These are phyloP conservation scores for Nakazawaea sp. DNA, from an alignment of 805 yeast genomes.

Conservation along the genomic window DNA sequence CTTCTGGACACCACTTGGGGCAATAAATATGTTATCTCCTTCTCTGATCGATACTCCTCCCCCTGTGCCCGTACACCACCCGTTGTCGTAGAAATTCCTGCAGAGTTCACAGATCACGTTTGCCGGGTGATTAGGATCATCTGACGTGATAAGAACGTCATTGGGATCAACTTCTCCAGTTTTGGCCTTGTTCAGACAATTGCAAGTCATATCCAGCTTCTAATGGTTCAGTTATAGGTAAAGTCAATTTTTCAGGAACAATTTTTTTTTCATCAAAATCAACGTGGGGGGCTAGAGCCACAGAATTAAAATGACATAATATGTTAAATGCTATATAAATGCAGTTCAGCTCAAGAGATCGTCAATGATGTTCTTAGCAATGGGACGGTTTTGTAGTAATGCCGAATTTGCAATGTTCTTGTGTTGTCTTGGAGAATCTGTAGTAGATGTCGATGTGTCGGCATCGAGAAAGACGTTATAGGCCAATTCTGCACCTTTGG, in stretches of 20 bases:
- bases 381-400: slow-evolving; percentile 5
- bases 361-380: slow-evolving; percentile 7
- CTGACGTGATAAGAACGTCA: slow-evolving; percentile 20
- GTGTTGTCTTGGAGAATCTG: neutral
- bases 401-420: slow-evolving; percentile 1
- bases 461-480: slow-evolving; percentile 21
- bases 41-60: slow-evolving; percentile 84
- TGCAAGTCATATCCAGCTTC: no score
- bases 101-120: slow-evolving; percentile 80
- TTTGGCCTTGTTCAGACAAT: no score
- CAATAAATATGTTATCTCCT: slow-evolving; percentile 56
- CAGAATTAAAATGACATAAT: no score
- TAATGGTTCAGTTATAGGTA: no score
- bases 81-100: slow-evolving; percentile 64
- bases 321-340: no score
- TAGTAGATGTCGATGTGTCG: slow-evolving; percentile 1
- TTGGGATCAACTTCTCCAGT: neutral
- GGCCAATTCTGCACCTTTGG: slow-evolving; percentile 30
- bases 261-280: no score
- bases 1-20: slow-evolving; percentile 96
- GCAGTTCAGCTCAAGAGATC: slow-evolving; percentile 3
- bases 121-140: slow-evolving; percentile 70
- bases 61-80: slow-evolving; percentile 95
- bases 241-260: no score
- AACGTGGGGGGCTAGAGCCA: no score